Evolutionary conservation across 2,329 filamentous ascomycete genomes (phyloP), one percentile per base, ranked within the genome.

Genomic region (Mariannaea elegans): DNA sequence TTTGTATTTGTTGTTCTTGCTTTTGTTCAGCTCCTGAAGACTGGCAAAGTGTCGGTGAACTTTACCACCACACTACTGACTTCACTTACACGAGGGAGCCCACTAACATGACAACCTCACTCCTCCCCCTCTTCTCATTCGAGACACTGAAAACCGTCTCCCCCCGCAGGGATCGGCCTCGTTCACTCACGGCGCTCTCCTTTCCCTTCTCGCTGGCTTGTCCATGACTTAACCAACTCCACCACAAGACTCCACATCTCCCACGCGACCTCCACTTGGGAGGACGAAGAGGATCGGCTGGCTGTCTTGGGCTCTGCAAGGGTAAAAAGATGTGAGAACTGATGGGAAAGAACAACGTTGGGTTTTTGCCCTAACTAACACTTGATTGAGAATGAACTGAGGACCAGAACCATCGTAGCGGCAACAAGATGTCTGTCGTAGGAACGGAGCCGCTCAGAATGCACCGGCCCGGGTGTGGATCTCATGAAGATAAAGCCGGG

Each of bases 301-400:
- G 39, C 41, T 32, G 38, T 46, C 31, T 39, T n/a, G n/a, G n/a
- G 29, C 38, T 51, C n/a, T 47, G 34, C 41, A 46, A 46, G 41
- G 47, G 47, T 41, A 18, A 18, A 19, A 31, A 58, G 41, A 58
- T 58, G 48, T 52, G 55, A 58, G 55, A 58, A 58, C 47, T 57
- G 54, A 51, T 12, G 12, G 27, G 47, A 46, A 39, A 38, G 44
- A 18, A 51, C 54, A 51, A 16, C n/a, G n/a, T n/a, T n/a, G n/a
- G n/a, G n/a, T n/a, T n/a, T n/a, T n/a, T n/a, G n/a, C n/a, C n/a
- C n/a, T n/a, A 38, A 23, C 32, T 32, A 32, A 45, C 42, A 34
- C 48, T 41, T 29, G 48, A 41, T 31, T 27, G 21, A 31, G 41
- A 48, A 49, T 18, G 27, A 52, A 41, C 39, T 42, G n/a, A 32